Evolutionary conservation across 2,329 filamentous ascomycete species (phyloP).

Genomic region (Scedosporium apiospermum): DNA sequence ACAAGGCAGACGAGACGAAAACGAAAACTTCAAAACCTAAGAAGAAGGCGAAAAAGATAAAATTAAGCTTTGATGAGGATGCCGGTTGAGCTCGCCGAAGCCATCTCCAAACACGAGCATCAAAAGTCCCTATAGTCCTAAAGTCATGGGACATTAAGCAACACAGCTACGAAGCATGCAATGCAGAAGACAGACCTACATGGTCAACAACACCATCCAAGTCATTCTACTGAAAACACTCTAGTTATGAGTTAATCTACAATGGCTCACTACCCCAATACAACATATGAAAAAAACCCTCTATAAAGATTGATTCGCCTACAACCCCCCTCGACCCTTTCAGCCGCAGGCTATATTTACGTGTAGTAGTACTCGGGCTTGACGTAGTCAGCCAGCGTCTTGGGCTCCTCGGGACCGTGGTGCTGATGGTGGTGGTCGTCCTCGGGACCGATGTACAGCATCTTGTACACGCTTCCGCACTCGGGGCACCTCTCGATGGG

Average conservation of each 20-base stretch:
- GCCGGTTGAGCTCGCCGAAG: slow-evolving; percentile 24
- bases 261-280: not conserved
- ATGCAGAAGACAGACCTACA: slow-evolving; percentile 11
- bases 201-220: not conserved
- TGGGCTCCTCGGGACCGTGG: slow-evolving; percentile 68
- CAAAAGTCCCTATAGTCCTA: not conserved
- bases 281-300: not conserved
- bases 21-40: slow-evolving; percentile 23
- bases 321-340: not conserved
- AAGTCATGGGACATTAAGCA: too few species aligned
- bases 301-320: slow-evolving; percentile 1
- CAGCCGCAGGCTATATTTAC: slow-evolving; percentile 1
- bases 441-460: slow-evolving; percentile 85
- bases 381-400: slow-evolving; percentile 94
- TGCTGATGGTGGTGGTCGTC: slow-evolving; percentile 56
- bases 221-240: not conserved
- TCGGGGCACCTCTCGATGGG: slow-evolving; percentile 92
- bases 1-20: slow-evolving; percentile 8
- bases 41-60: slow-evolving; percentile 55
- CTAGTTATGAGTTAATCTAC: slow-evolving; percentile 1
- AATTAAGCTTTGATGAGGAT: slow-evolving; percentile 58
- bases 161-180: not conserved
- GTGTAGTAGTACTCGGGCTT: slow-evolving; percentile 85
- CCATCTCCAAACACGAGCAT: not conserved
- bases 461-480: slow-evolving; percentile 94